Evolutionary conservation across 202 grass and related monocot species (phyloP).

Genomic region (Setaria viridis): DNA sequence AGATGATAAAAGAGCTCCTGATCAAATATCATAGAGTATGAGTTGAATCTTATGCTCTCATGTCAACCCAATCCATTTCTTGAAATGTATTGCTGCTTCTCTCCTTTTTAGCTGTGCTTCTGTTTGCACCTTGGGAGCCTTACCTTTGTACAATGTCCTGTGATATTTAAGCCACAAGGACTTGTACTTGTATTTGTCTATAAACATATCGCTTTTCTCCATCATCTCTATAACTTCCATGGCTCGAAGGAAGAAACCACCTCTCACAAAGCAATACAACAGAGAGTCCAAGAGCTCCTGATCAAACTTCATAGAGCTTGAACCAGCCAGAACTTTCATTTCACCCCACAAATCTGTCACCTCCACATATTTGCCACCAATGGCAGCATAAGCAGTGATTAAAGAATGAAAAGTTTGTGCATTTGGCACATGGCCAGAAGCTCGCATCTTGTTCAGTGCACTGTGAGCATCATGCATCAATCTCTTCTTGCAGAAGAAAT

Average conservation of each 20-base stretch:
- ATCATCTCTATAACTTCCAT: conserved; percentile 96
- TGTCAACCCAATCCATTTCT: conserved; percentile 87
- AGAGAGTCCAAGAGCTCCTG: conserved; percentile 88
- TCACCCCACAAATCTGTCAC: conserved; percentile 94
- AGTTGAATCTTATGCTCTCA: conserved; percentile 39
- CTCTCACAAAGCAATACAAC: conserved; percentile 95
- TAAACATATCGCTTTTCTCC: conserved; percentile 76
- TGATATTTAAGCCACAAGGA: conserved; percentile 96
- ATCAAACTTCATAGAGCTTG: conserved; percentile 81
- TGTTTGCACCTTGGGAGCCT: conserved; percentile 81
- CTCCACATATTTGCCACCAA: conserved; percentile 87
- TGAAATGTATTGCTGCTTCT: conserved; percentile 83
- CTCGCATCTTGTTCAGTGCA: conserved; percentile 83
- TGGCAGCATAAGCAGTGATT: conserved; percentile 73
- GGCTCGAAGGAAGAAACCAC: conserved; percentile 93
- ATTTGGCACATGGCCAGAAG: conserved; percentile 79
- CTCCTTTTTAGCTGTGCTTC: conserved; percentile 90
- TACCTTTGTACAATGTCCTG: conserved; percentile 77
- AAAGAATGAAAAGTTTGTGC: conserved; percentile 91
- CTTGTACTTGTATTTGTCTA: conserved; percentile 95
- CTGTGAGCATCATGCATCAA: conserved; percentile 90
- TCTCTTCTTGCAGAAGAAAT: conserved; percentile 96
- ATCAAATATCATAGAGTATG: background rate
- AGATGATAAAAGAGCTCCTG: background rate
- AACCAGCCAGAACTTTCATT: conserved; percentile 82